Percentiles rank a stretch among this genome's conserved stretches.
Conservation (phyloP, 345 rosid genomes). For the Camelina laxa region DNA sequence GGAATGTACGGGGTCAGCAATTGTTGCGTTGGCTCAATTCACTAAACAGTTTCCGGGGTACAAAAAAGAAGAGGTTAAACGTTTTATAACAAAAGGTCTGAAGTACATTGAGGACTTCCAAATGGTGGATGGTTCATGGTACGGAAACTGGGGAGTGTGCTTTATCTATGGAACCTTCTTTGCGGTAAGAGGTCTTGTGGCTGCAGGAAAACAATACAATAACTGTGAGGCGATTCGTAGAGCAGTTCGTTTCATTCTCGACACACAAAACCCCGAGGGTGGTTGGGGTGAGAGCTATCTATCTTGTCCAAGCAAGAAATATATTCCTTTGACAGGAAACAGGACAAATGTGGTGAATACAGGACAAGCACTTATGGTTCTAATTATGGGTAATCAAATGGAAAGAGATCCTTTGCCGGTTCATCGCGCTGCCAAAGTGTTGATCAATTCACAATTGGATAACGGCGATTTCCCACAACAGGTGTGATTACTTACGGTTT, state of each 20-base stretch:
- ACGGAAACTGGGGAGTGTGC: background rate
- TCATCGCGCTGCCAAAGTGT: constrained; percentile 11
- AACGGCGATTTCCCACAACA: background rate
- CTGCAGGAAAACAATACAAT: constrained; percentile 25
- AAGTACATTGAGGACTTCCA: constrained; percentile 51
- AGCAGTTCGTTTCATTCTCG: constrained; percentile 58
- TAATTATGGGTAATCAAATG: constrained; percentile 45
- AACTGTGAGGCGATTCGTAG: constrained; percentile 44
- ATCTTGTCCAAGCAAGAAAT: constrained; percentile 56
- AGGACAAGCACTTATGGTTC: constrained; percentile 57
- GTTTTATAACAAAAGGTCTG: constrained; percentile 48
- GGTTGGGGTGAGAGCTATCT: constrained; percentile 69
- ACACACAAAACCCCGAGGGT: constrained; percentile 53
- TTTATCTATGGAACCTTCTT: background rate
- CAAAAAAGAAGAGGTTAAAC: constrained; percentile 54
- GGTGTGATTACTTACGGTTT: background rate
- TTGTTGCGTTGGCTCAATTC: constrained; percentile 45
- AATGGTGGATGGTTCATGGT: constrained; percentile 59
- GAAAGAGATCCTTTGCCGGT: constrained; percentile 24
- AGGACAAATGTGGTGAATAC: constrained; percentile 56
- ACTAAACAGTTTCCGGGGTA: constrained; percentile 52
- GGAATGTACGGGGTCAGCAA: constrained; percentile 56
- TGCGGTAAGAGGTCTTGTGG: constrained; percentile 50
- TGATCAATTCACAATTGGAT: background rate
- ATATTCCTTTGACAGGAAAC: constrained; percentile 48